A percentile compares a stretch with the other conserved stretches of the same genome.
Conservation (phyloP, 345 rosid genomes). For the Pugionium cornutum region DNA sequence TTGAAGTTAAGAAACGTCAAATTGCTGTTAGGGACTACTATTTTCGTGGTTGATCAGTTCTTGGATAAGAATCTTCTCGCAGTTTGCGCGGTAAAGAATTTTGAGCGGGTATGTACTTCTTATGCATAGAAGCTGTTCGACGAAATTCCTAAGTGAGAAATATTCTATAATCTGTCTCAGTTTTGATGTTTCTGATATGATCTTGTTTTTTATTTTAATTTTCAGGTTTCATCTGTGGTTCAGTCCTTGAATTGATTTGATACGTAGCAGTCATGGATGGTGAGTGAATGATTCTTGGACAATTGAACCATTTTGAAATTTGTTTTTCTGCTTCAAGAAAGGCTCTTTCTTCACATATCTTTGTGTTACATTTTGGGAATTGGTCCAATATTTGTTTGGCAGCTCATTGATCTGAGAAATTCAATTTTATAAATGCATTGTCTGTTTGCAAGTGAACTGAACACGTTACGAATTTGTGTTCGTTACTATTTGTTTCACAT, state of each 20-base stretch:
- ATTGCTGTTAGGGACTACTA: too few relatives aligned
- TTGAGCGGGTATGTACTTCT: too few relatives aligned
- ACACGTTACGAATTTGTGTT: too few relatives aligned
- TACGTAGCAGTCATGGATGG: conserved; percentile 33
- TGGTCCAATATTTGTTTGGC: not conserved
- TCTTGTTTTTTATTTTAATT: not conserved
- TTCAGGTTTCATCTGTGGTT: not conserved
- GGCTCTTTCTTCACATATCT: not conserved
- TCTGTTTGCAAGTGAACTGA: too few relatives aligned
- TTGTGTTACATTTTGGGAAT: not conserved
- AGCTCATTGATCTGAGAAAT: not conserved
- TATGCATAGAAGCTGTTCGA: not conserved
- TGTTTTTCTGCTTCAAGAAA: conserved; percentile 1
- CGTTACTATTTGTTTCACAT: too few relatives aligned
- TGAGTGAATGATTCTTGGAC: conserved; percentile 13
- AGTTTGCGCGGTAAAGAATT: too few relatives aligned
- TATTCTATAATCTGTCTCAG: too few relatives aligned
- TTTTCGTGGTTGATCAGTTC: too few relatives aligned
- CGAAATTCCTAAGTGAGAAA: not conserved
- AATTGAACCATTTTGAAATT: not conserved
- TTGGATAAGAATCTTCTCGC: too few relatives aligned
- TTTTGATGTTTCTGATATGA: not conserved
- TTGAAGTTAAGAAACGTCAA: too few relatives aligned
- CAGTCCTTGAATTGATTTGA: conserved; percentile 1
- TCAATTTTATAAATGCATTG: too few relatives aligned